Percentiles rank a stretch among this genome's conserved stretches.
phyloP scores from a whole-genome alignment of 164 flowering plant genomes.

The Pachysandra terminalis region DNA sequence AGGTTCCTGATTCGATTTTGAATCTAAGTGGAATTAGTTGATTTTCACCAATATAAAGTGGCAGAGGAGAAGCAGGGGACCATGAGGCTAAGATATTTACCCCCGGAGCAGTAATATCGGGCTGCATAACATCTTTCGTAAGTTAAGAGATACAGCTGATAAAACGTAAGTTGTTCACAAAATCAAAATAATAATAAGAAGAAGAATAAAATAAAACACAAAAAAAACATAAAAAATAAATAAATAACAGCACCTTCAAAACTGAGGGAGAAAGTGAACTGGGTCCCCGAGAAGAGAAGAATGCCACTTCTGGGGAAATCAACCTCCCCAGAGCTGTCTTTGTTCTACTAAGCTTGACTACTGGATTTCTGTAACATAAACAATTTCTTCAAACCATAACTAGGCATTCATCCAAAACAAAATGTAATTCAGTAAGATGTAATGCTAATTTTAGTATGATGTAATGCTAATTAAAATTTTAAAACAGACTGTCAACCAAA shows the following conservation, averaged over 20 bases:
- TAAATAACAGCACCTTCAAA: conserved; percentile 32
- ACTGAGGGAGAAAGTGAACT: conserved; percentile 41
- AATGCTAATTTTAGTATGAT: too few species aligned
- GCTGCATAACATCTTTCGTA: conserved; percentile 31
- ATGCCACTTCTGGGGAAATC: conserved; percentile 44
- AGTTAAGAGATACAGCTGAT: too few species aligned
- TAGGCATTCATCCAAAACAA: too few species aligned
- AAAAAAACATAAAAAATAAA: neutral
- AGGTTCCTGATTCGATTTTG: conserved; percentile 46
- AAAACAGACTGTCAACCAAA: too few species aligned
- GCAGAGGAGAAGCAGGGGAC: conserved; percentile 29
- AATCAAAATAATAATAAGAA: too few species aligned
- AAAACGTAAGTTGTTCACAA: too few species aligned
- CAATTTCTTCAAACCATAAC: neutral
- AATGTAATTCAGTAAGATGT: too few species aligned
- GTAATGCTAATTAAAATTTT: too few species aligned
- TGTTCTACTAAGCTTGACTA: conserved; percentile 32
- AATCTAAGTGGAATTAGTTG: conserved; percentile 19
- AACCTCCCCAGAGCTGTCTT: conserved; percentile 32
- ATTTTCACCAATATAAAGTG: neutral
- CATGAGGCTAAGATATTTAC: conserved; percentile 55
- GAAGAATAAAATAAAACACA: neutral
- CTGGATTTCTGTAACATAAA: conserved; percentile 38
- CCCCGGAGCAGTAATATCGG: conserved; percentile 68
- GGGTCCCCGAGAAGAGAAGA: conserved; percentile 60